Conservation (phyloP, 257 asterid genomes). For the Rubia yunnanensis region DNA sequence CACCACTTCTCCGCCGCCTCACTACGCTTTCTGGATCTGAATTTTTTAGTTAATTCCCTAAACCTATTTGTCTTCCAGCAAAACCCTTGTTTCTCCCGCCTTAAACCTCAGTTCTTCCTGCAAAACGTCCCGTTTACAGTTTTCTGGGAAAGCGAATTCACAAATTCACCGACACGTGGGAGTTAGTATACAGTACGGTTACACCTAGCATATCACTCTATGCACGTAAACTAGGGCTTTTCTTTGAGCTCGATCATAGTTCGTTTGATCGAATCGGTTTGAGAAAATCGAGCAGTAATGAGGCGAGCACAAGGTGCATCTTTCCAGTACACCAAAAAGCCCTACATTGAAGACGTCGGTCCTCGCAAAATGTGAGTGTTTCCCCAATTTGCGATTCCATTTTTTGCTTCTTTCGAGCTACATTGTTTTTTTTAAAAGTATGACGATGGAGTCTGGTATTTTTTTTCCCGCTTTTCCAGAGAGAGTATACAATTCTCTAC, state of each 20-base stretch:
- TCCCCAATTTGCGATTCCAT: background rate
- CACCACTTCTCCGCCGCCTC: background rate
- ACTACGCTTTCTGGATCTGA: background rate
- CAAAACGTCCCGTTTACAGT: background rate
- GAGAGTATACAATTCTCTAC: conserved; percentile 68
- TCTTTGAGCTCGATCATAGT: background rate
- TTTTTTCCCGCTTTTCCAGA: conserved; percentile 23
- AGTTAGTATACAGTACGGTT: background rate
- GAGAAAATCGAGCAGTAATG: conserved; percentile 19
- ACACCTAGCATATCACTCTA: background rate
- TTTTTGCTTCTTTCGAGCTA: background rate
- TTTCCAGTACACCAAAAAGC: conserved; percentile 57
- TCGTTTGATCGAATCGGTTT: background rate
- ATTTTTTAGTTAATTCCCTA: too few relatives aligned
- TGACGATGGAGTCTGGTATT: background rate
- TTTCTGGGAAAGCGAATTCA: background rate
- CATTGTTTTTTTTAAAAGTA: background rate
- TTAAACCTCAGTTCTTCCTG: background rate
- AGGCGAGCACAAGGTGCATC: conserved; percentile 21
- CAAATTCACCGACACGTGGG: background rate
- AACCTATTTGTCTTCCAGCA: background rate
- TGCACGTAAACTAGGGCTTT: background rate
- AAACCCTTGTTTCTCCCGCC: conserved; percentile 7
- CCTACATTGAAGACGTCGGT: conserved; percentile 76
- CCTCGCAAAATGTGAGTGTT: conserved; percentile 65